These are phyloP conservation scores for Trichocladium antarcticum DNA, from an alignment of 495 filamentous ascomycete genomes.

Conservation along the genomic window DNA sequence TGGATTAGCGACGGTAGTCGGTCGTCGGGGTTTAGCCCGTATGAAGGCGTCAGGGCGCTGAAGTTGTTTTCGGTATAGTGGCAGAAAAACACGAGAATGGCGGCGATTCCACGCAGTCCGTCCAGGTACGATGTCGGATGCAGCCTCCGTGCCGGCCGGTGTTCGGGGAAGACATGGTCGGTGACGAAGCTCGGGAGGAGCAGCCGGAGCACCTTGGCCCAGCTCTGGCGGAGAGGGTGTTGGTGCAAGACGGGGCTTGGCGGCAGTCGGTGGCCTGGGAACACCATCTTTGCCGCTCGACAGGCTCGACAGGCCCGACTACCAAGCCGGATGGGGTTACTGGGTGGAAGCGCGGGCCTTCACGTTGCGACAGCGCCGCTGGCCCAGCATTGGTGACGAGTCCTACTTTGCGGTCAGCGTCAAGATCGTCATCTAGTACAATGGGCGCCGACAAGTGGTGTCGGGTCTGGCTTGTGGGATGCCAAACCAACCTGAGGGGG, in stretches of 20 bases:
- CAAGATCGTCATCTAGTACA: too few species aligned
- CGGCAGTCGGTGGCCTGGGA: not conserved
- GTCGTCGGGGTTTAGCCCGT: slow-evolving; percentile 34
- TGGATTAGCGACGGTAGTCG: slow-evolving; percentile 39
- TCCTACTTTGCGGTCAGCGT: not conserved
- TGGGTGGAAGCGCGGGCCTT: not conserved
- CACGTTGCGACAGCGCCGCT: not conserved
- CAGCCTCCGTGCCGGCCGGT: slow-evolving; percentile 17
- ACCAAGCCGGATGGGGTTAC: not conserved
- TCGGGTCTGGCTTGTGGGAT: too few species aligned
- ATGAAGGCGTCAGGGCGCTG: slow-evolving; percentile 25
- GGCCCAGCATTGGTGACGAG: not conserved
- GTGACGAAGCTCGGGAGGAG: slow-evolving; percentile 27
- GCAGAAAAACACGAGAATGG: slow-evolving; percentile 42
- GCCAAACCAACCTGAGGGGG: too few species aligned
- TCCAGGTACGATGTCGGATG: slow-evolving; percentile 44
- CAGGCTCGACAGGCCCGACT: not conserved
- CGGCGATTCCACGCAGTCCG: slow-evolving; percentile 46
- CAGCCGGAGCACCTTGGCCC: slow-evolving; percentile 12
- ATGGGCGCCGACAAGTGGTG: too few species aligned
- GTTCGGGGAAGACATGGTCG: slow-evolving; percentile 24
- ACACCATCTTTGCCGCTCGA: not conserved
- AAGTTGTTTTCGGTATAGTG: slow-evolving; percentile 39
- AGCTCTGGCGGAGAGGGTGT: not conserved
- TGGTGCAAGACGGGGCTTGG: not conserved